Evolutionary conservation across 768 basidiomycete species (phyloP), one percentile per base, ranked within the genome.

Genomic region (Rhodotorula babjevae): DNA sequence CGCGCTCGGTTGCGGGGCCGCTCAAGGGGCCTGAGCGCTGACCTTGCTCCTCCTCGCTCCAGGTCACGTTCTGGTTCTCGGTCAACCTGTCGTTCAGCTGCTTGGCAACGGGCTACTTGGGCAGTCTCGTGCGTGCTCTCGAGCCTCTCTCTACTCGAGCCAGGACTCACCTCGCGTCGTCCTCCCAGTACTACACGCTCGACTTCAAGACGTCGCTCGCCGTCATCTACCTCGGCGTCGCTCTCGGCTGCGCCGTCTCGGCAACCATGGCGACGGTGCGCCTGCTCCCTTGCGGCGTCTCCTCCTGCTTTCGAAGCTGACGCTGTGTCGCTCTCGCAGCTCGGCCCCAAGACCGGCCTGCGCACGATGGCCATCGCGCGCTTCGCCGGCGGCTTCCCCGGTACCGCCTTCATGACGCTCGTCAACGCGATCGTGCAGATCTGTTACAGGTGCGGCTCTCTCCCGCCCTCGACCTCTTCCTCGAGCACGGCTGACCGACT

Each of bases 401-500:
- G 67, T 2, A 70, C 65, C 15, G 60, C 58, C 11, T 82, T 86
- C 63, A 86, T 84, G 73, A 84, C 85, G 10, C 74, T 87, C 63
- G 78, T 87, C 11, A 87, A 87, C 75, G 85, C 86, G 73, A 77
- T 87, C 29, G 85, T 85, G 4, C 84, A 85, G 81, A 72, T 86
- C n/a, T 85, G 85, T 7, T 86, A 85, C 78, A 81, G 36, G 36
- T 36, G 36, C 36, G 36, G 5, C 36, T 36, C 36, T 36, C 36
- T 36, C 36, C 9, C 36, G 36, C 36, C 9, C 36, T 36, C 36
- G 9, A n/a, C n/a, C n/a, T n/a, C n/a, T n/a, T n/a, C n/a, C n/a
- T n/a, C n/a, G n/a, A n/a, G n/a, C n/a, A n/a, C n/a, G n/a, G n/a
- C n/a, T n/a, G n/a, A n/a, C n/a, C n/a, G n/a, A n/a, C n/a, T n/a